Conservation (phyloP, 2,329 filamentous ascomycete genomes). For the Aspergillus caelatus region DNA sequence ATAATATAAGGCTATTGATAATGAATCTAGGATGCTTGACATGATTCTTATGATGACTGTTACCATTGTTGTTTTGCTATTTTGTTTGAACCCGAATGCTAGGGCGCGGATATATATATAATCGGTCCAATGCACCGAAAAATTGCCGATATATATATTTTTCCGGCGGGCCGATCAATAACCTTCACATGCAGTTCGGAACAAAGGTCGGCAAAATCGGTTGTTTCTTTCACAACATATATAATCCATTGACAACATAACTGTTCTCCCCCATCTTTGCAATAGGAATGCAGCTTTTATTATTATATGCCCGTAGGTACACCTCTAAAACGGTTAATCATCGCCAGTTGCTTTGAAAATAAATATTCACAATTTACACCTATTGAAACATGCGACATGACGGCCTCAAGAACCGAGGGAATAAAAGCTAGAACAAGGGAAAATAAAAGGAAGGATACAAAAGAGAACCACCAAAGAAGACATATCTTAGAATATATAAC, state of each 20-base stretch:
- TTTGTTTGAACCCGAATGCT: not conserved
- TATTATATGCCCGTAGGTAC: not conserved
- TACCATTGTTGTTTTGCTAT: no score
- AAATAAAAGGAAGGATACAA: conserved; percentile 15
- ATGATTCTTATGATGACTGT: no score
- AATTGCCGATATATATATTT: not conserved
- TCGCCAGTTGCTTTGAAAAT: conserved; percentile 15
- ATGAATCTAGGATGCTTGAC: no score
- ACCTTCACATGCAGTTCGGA: not conserved
- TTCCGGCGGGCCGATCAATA: not conserved
- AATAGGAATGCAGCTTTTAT: not conserved
- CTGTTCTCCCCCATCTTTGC: not conserved
- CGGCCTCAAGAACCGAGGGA: conserved; percentile 27
- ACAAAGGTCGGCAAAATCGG: not conserved
- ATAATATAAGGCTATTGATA: no score
- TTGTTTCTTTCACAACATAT: not conserved
- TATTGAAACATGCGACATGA: conserved; percentile 31
- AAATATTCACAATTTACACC: conserved; percentile 33
- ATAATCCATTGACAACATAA: not conserved
- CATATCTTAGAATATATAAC: conserved; percentile 19
- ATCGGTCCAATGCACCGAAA: not conserved
- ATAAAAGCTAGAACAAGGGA: conserved; percentile 22
- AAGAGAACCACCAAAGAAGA: conserved; percentile 16
- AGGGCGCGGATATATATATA: not conserved
- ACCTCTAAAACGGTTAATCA: conserved; percentile 3